Conservation (phyloP, 2,329 filamentous ascomycete genomes). For the Colletotrichum musicola region DNA sequence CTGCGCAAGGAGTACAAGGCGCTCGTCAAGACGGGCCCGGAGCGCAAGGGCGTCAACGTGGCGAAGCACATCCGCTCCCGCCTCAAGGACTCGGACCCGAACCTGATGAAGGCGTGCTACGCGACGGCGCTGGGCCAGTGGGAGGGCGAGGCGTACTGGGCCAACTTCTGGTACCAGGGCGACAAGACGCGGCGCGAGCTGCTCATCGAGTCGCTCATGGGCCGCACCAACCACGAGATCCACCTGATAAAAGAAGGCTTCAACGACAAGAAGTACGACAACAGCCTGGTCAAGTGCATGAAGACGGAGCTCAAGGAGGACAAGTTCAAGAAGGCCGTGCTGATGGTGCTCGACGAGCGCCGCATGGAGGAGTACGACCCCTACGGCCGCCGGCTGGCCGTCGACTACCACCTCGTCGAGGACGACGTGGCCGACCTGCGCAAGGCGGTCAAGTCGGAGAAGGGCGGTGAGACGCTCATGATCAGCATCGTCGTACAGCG, state of each 20-base stretch:
- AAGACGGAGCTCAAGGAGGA: constrained; percentile 92
- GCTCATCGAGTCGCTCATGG: constrained; percentile 93
- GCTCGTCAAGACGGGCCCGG: constrained; percentile 81
- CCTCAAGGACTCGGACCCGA: constrained; percentile 79
- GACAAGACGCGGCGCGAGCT: constrained; percentile 87
- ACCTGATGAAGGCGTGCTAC: constrained; percentile 92
- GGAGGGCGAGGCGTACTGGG: constrained; percentile 97
- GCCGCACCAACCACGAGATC: constrained; percentile 89
- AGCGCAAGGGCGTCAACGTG: constrained; percentile 84
- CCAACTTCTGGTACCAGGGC: constrained; percentile 96
- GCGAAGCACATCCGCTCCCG: constrained; percentile 85
- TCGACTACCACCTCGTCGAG: constrained; percentile 72
- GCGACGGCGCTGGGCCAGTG: constrained; percentile 89
- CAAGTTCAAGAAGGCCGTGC: constrained; percentile 91
- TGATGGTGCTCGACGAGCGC: constrained; percentile 84
- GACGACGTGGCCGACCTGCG: constrained; percentile 81
- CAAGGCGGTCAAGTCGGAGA: constrained; percentile 75
- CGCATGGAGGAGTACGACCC: constrained; percentile 85
- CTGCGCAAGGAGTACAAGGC: constrained; percentile 92
- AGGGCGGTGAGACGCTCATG: constrained; percentile 90
- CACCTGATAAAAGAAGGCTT: constrained; percentile 88
- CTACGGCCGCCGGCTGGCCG: constrained; percentile 66
- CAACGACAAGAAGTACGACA: constrained; percentile 89
- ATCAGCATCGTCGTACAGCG: constrained; percentile 84
- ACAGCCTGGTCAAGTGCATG: constrained; percentile 87